phyloP scores from a whole-genome alignment of 2,329 filamentous ascomycete genomes.

The Aureobasidium pullulans region DNA sequence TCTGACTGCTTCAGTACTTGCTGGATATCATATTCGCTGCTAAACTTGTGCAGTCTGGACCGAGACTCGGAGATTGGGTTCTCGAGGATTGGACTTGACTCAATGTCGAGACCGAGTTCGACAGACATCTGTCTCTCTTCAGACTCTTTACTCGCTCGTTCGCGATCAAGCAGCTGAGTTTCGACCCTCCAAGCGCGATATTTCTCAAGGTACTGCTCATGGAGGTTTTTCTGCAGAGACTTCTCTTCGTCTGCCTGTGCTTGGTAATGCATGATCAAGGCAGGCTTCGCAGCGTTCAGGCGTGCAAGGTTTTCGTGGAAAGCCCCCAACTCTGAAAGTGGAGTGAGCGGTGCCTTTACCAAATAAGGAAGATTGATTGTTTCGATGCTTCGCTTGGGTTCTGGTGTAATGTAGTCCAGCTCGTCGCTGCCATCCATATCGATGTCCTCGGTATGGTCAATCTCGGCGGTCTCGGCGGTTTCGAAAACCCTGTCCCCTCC shows the following conservation, averaged over 20 bases:
- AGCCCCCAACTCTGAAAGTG: conserved; percentile 34
- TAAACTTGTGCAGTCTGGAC: conserved; percentile 49
- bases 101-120: conserved; percentile 37
- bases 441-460: conserved; percentile 13
- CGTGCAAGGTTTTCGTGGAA: conserved; percentile 31
- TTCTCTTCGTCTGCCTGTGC: conserved; percentile 19
- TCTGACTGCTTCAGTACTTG: conserved; percentile 65
- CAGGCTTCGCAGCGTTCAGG: conserved; percentile 27
- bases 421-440: conserved; percentile 16
- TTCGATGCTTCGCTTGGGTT: conserved; percentile 32
- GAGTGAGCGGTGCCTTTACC: conserved; percentile 35
- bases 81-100: conserved; percentile 27
- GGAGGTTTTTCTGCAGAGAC: conserved; percentile 16
- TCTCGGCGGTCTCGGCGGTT: not conserved
- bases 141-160: conserved; percentile 32
- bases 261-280: conserved; percentile 23
- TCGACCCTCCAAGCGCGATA: conserved; percentile 37
- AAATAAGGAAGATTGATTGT: conserved; percentile 39
- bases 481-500: conserved; percentile 10
- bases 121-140: conserved; percentile 28
- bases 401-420: conserved; percentile 17
- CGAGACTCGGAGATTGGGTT: conserved; percentile 47
- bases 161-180: conserved; percentile 34
- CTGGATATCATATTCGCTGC: conserved; percentile 66
- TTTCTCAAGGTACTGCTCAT: conserved; percentile 28